A percentile compares a stretch with the other conserved stretches of the same genome.
Evolutionary conservation across 2,329 filamentous ascomycete species (phyloP).

Genomic region (Hawksworthiomyces lignivorus): DNA sequence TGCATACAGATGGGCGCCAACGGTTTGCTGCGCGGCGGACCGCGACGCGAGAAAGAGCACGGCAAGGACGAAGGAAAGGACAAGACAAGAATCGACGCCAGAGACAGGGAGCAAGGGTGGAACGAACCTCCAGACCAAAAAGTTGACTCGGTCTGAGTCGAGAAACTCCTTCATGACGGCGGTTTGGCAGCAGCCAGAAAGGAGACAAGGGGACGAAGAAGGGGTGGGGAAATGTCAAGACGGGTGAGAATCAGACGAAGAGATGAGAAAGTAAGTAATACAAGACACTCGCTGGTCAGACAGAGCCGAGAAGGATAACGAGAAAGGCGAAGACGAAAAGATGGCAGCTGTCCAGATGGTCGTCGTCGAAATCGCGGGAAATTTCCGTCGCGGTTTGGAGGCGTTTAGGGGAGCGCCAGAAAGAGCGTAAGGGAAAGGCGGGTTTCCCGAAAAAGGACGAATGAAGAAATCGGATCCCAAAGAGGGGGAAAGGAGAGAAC

Average conservation of each 20-base stretch:
- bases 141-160: conserved; percentile 61
- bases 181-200: conserved; percentile 12
- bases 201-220: background rate
- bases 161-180: conserved; percentile 53
- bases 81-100: conserved; percentile 8
- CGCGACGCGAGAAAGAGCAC: background rate
- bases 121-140: conserved; percentile 59
- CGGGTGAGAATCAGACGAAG: background rate
- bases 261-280: background rate
- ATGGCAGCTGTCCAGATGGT: background rate
- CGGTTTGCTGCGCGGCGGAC: background rate
- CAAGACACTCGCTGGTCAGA: background rate
- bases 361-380: no score
- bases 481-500: conserved; percentile 4
- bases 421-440: background rate
- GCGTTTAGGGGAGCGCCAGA: background rate
- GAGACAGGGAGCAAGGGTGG: conserved; percentile 15
- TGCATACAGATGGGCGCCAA: no score
- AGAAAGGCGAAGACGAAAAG: background rate
- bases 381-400: conserved; percentile 1
- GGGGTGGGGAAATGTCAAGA: background rate
- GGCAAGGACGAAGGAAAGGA: background rate
- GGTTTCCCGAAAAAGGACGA: conserved; percentile 8
- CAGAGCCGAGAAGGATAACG: background rate
- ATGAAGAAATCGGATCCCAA: conserved; percentile 9